Conservation (phyloP, 352 stramenopile genomes). For the Phytophthora vignae region DNA sequence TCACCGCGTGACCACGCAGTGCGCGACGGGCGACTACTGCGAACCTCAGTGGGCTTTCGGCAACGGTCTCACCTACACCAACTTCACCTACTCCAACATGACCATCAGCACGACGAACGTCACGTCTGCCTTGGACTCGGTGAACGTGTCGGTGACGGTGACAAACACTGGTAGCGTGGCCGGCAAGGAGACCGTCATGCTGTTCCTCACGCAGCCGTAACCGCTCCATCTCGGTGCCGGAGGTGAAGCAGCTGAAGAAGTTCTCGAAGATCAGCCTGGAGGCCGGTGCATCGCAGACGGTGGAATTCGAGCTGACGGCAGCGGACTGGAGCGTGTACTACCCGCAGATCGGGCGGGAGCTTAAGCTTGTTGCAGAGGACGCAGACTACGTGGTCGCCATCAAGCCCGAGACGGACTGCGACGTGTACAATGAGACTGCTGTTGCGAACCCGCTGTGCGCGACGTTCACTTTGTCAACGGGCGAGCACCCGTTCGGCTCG, state of each 20-base stretch:
- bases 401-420: not conserved
- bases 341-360: conserved; percentile 50
- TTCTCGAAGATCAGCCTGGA: conserved; percentile 57
- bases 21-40: not conserved
- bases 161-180: conserved; percentile 55
- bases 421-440: not conserved
- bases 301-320: conserved; percentile 29
- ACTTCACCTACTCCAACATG: conserved; percentile 52
- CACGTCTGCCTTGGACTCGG: not conserved
- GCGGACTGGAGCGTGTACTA: conserved; percentile 48
- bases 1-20: not conserved
- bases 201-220: conserved; percentile 78
- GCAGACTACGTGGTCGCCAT: conserved; percentile 44
- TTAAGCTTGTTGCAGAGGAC: conserved; percentile 38
- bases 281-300: not conserved
- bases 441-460: not conserved
- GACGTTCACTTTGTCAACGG: not conserved
- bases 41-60: conserved; percentile 56
- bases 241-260: conserved; percentile 83
- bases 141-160: not conserved
- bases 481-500: not conserved
- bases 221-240: conserved; percentile 61
- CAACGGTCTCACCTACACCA: conserved; percentile 63
- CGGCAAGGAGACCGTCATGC: conserved; percentile 77
- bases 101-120: conserved; percentile 19